Conservation (phyloP, 129 eudicot species). For the Artemisia argyi region DNA sequence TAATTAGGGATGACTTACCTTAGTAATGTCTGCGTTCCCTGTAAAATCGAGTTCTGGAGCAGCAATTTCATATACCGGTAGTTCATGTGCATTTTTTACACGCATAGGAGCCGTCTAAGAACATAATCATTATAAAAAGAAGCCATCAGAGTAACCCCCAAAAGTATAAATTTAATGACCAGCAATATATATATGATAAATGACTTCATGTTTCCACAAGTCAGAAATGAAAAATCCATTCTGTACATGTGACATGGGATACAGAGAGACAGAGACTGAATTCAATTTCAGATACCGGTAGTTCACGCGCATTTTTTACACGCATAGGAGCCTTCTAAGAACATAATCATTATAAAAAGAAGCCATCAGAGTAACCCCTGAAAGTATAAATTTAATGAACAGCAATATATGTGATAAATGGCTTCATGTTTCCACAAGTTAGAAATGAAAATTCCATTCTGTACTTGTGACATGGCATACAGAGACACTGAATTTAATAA, state of each 20-base stretch:
- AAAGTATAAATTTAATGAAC: background rate
- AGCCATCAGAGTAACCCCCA: no score
- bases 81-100: conserved; percentile 73
- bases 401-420: conserved; percentile 6
- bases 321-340: conserved; percentile 88
- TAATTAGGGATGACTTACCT: conserved; percentile 44
- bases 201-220: background rate
- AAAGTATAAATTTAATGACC: background rate
- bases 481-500: no score
- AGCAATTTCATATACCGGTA: conserved; percentile 92
- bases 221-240: background rate
- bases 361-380: background rate
- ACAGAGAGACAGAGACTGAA: no score
- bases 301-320: conserved; percentile 75
- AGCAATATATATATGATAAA: conserved; percentile 9
- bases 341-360: background rate
- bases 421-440: background rate
- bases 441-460: conserved; percentile 1
- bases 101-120: conserved; percentile 87
- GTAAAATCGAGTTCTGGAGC: conserved; percentile 93
- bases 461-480: no score
- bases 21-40: conserved; percentile 60
- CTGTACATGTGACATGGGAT: no score
- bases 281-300: conserved; percentile 54
- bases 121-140: no score